Evolutionary conservation across 2,329 filamentous ascomycete genomes (phyloP).

Genomic region (Xylaria sp.): DNA sequence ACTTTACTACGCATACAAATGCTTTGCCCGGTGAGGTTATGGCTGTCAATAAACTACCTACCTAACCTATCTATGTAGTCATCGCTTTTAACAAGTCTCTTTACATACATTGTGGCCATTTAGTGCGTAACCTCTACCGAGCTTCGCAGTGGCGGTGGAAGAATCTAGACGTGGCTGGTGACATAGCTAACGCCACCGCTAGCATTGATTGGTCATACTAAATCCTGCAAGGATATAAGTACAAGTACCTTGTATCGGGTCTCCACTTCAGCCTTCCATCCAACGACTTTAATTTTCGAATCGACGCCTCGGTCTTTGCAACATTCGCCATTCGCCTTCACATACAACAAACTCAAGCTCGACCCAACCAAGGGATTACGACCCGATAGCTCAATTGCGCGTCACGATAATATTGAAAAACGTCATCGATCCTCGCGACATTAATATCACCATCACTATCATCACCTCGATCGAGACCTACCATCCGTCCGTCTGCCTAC

Average conservation of each 20-base stretch:
- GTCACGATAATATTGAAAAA: not conserved
- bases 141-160: slow-evolving; percentile 17
- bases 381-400: not conserved
- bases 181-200: not conserved
- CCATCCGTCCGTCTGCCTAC: not conserved
- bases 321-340: slow-evolving; percentile 12
- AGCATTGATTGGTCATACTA: slow-evolving; percentile 18
- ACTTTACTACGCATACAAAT: too few relatives aligned
- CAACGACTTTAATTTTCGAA: slow-evolving; percentile 6
- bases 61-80: too few relatives aligned
- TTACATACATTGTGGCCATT: too few relatives aligned
- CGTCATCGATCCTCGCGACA: not conserved
- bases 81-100: too few relatives aligned
- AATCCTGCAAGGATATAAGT: slow-evolving; percentile 1
- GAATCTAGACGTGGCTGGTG: slow-evolving; percentile 23
- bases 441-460: not conserved
- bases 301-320: not conserved
- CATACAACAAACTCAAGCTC: slow-evolving; percentile 5
- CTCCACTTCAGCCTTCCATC: slow-evolving; percentile 11
- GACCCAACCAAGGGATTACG: not conserved
- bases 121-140: too few relatives aligned
- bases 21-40: too few relatives aligned
- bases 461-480: not conserved
- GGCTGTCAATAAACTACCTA: too few relatives aligned
- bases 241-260: slow-evolving; percentile 6